Evolutionary conservation across 768 basidiomycete genomes (phyloP).

Genomic region (Suillus alpinus): DNA sequence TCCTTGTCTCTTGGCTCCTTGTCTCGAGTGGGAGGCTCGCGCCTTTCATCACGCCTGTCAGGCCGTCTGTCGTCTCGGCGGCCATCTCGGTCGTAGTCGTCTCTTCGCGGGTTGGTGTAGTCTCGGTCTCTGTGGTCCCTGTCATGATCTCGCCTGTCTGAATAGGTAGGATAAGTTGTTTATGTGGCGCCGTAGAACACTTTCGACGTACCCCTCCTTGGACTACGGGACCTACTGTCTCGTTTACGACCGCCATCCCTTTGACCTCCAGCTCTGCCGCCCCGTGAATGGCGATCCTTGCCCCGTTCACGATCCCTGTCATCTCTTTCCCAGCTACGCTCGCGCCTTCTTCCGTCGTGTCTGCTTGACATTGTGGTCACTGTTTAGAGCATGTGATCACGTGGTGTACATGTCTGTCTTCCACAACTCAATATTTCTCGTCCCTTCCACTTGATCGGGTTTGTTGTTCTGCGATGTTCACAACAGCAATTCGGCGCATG

Average conservation of each 20-base stretch:
- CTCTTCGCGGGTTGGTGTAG: conserved; percentile 32
- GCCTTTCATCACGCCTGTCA: conserved; percentile 34
- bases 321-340: conserved; percentile 61
- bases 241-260: conserved; percentile 34
- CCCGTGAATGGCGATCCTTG: conserved; percentile 42
- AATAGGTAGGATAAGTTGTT: not conserved
- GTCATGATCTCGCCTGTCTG: conserved; percentile 36
- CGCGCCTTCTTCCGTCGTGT: conserved; percentile 51
- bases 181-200: not conserved
- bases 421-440: not conserved
- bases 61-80: conserved; percentile 30
- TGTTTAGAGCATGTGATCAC: conserved; percentile 29
- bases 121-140: conserved; percentile 39
- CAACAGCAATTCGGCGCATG: conserved; percentile 19
- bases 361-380: conserved; percentile 56
- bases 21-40: conserved; percentile 21
- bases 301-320: conserved; percentile 45
- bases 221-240: conserved; percentile 39
- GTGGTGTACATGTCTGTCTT: conserved; percentile 14
- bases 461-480: conserved; percentile 13
- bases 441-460: not conserved
- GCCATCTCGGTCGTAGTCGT: conserved; percentile 29
- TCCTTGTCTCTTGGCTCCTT: conserved; percentile 26
- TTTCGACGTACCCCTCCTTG: conserved; percentile 28
- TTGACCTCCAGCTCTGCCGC: conserved; percentile 31